Evolutionary conservation across 257 asterid genomes (phyloP), one percentile per base, ranked within the genome.

Genomic region (Jaltomata sinuosa): DNA sequence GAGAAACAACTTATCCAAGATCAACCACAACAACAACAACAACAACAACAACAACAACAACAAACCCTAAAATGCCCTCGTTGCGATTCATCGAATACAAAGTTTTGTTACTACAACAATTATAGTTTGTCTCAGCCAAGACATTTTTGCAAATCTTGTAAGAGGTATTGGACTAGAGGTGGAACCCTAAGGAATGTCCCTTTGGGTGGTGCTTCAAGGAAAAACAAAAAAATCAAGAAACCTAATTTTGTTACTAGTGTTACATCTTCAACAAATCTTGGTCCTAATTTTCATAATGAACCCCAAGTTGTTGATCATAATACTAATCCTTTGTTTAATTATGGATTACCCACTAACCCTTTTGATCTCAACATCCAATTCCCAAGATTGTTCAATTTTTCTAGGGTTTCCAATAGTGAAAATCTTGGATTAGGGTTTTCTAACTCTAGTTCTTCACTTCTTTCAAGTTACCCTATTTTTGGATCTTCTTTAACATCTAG

Each of bases 131-230:
- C 91, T 29, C 93, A 90, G 82, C 91, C 93, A 71, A 84, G 91
- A 18, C 89, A 90, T 77, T 88, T 88, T 38, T 90, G 93, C 61
- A 90, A 90, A 67, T 83, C 89, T 50, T 90, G 93, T 71, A 88
- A 88, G 83, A 86, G 90, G 86, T 90, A 90, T 83, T 90, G 93
- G 93, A 88, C 93, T 4, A 80, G 90, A 81, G 93, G 93, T 32
- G 93, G 93, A 18, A 86, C 93, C 14, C 55, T 88, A 14, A 81
- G 91, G 25, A 87, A 86, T 64, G 93, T 90, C 47, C 93, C 93
- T 5, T 91, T 90, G n/a, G 93, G 93, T 2, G 93, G 90, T 34
- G 88, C 90, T 6, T 90, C 86, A 74, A 74, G 89, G 84, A 84
- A 88, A 64, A 90, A 87, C 74, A 90, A 87, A 59, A 86, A 88